Percentiles rank a stretch among this genome's conserved stretches.
Evolutionary conservation across 176 grass and related monocot genomes (phyloP).

Genomic region (Carex cristatella): DNA sequence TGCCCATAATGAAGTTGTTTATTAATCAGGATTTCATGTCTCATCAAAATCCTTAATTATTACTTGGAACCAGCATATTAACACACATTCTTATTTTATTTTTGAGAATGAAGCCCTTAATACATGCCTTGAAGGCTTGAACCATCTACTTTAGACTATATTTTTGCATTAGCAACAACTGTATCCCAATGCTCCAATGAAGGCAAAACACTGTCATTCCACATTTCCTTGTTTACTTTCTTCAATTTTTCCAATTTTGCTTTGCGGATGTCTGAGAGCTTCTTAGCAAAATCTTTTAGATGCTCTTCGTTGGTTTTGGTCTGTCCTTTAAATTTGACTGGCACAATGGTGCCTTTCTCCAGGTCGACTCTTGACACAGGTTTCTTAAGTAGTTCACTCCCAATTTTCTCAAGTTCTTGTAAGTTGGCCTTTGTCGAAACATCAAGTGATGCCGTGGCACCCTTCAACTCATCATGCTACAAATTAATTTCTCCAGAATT

Average conservation of each 20-base stretch:
- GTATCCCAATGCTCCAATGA: not conserved
- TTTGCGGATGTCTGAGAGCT: constrained; percentile 29
- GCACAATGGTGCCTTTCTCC: constrained; percentile 26
- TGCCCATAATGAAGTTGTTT: not conserved
- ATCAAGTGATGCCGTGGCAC: constrained; percentile 40
- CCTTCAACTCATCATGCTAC: constrained; percentile 42
- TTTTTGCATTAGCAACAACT: not conserved
- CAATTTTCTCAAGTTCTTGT: constrained; percentile 35
- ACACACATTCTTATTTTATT: no score
- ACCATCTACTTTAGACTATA: not conserved
- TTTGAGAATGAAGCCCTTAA: not conserved
- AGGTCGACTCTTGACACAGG: constrained; percentile 51
- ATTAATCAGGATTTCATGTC: not conserved
- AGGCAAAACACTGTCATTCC: no score
- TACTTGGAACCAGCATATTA: not conserved
- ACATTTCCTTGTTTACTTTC: not conserved
- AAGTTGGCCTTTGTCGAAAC: constrained; percentile 47
- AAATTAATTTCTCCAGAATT: not conserved
- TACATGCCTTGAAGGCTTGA: not conserved
- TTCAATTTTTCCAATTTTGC: not conserved
- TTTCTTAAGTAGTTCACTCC: constrained; percentile 31
- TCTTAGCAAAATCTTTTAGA: constrained; percentile 34
- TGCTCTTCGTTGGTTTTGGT: constrained; percentile 37
- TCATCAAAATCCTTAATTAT: not conserved
- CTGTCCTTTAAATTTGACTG: not conserved